phyloP scores from a whole-genome alignment of 2,329 filamentous ascomycete genomes.

The Phyllosticta paracitricarpa region DNA sequence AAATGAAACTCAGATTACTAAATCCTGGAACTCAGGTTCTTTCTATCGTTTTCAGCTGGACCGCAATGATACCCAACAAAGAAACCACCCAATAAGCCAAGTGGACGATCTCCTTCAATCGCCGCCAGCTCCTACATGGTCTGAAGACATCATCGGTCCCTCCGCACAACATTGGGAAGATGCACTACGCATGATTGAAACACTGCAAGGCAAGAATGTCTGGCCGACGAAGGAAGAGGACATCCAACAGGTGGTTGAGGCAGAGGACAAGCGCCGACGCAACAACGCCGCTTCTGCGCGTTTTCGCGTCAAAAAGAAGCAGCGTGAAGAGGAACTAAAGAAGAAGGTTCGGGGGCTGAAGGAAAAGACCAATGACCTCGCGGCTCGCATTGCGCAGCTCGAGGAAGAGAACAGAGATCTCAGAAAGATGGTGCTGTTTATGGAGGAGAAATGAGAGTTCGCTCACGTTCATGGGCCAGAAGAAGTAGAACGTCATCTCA shows the following conservation, averaged over 20 bases:
- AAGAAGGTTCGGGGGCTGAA: slow-evolving; percentile 29
- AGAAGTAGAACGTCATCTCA: too few species aligned
- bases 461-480: too few species aligned
- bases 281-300: slow-evolving; percentile 31
- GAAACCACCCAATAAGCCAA: not conserved
- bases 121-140: not conserved
- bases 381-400: slow-evolving; percentile 27
- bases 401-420: slow-evolving; percentile 34
- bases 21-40: not conserved
- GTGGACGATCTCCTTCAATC: not conserved
- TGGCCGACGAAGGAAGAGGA: not conserved
- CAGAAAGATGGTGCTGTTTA: slow-evolving; percentile 9
- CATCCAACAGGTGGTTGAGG: not conserved
- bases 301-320: slow-evolving; percentile 35
- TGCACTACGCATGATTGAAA: not conserved
- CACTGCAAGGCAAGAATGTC: not conserved
- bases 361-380: slow-evolving; percentile 25
- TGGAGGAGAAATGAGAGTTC: too few species aligned
- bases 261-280: slow-evolving; percentile 32
- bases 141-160: too few species aligned
- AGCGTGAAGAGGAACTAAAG: slow-evolving; percentile 30
- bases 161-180: not conserved
- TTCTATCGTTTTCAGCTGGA: too few species aligned
- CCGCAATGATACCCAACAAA: not conserved
- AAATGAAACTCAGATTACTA: not conserved